A percentile compares a stretch with the other conserved stretches of the same genome.
Conservation (phyloP, 2,329 filamentous ascomycete genomes). For the Diaporthe humulicola region DNA sequence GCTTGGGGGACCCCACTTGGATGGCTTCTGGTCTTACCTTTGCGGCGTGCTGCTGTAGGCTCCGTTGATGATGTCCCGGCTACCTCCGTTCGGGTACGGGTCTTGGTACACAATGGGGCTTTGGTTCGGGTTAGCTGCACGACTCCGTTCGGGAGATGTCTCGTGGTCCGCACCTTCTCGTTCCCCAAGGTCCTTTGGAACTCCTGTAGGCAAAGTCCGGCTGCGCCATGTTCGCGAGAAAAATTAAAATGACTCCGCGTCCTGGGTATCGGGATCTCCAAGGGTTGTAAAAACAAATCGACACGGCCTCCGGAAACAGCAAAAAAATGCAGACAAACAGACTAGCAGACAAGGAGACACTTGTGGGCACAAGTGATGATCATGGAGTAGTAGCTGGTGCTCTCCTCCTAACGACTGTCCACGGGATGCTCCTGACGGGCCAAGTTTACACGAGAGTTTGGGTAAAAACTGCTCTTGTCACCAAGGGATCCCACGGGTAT, state of each 20-base stretch:
- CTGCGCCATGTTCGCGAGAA: constrained; percentile 58
- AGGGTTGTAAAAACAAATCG: constrained; percentile 49
- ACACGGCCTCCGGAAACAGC: constrained; percentile 39
- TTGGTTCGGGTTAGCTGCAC: constrained; percentile 41
- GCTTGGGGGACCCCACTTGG: constrained; percentile 33
- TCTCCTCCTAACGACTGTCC: constrained; percentile 24
- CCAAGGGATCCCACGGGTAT: constrained; percentile 39
- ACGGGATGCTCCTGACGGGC: constrained; percentile 35
- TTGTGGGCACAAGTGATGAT: constrained; percentile 30
- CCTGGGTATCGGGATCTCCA: constrained; percentile 41
- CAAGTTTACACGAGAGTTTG: constrained; percentile 37
- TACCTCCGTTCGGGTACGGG: constrained; percentile 48
- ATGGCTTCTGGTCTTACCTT: constrained; percentile 52
- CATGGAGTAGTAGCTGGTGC: constrained; percentile 28
- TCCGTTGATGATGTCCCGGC: constrained; percentile 50
- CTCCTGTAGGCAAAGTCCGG: constrained; percentile 63
- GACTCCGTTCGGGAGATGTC: constrained; percentile 34
- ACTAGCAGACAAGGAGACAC: constrained; percentile 33
- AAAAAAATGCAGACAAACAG: constrained; percentile 28
- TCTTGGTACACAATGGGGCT: constrained; percentile 52
- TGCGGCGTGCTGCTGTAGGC: constrained; percentile 50
- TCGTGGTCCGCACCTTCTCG: constrained; percentile 60
- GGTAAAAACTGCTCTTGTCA: constrained; percentile 28
- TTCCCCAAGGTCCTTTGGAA: constrained; percentile 45
- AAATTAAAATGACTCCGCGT: constrained; percentile 16